Base-by-base conservation (phyloP, 2,329 filamentous ascomycete genomes). In the Zasmidium citrigriseum region DNA sequence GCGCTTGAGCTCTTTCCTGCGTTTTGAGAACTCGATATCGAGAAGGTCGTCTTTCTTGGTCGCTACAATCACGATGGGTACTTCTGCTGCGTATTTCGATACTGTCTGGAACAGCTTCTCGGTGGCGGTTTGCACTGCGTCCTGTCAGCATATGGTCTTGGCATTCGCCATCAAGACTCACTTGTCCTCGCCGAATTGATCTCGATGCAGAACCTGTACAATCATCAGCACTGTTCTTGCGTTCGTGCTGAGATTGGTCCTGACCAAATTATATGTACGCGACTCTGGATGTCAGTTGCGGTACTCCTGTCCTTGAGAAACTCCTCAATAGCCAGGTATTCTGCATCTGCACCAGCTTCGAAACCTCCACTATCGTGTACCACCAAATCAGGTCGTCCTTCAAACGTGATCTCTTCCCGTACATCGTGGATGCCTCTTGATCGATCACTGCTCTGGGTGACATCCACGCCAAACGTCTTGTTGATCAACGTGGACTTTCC, bases 291-390 rank as follows among this genome's bases (percentile, higher is more conserved):
- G 46, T 71, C 67, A 11, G 67, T 63, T 18, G 64, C 67, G 21
- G 64, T 64, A 3, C 70, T 68, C 46, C 69, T 69, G 41, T 70
- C 68, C 41, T 67, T 67, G 11, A 74, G 55, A 46, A 74, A 74
- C 46, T 67, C 61, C 48, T 72, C 68, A 20, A 74, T 64, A 2
- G 64, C 62, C 9, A 57, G 34, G 44, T 61, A 62, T 55, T 72
- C 71, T 11, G 66, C 62, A 38, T 72, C 70, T 21, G 66, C 69
- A 23, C 71, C 71, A 34, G 69, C 71, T 59, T 73, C 71, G 62
- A 73, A 73, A 3, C 72, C 72, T 52, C 71, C 65, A 29, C 71
- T 73, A 52, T 74, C 72, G 49, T 74, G 72, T 24, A 73, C 63
- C n/a, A 74, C 60, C 4, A 73, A 52, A 52, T 72, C 72, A 12